phyloP scores from a whole-genome alignment of 192 early-diverging fungal species.

The Mortierella alpina region DNA sequence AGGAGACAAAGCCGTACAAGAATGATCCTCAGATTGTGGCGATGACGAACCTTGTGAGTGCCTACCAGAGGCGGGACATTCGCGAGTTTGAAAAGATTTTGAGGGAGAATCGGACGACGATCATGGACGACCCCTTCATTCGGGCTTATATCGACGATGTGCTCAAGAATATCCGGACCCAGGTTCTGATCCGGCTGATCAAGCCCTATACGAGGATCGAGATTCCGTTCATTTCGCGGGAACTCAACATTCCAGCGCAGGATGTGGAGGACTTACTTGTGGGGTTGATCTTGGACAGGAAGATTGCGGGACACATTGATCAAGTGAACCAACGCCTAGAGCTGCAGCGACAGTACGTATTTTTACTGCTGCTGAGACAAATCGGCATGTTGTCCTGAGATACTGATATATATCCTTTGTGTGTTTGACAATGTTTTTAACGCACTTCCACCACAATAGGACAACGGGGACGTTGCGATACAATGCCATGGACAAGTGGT shows the following conservation, averaged over 20 bases:
- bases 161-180: constrained; percentile 91
- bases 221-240: constrained; percentile 81
- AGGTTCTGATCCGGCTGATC: constrained; percentile 86
- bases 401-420: not conserved
- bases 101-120: constrained; percentile 73
- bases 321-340: constrained; percentile 88
- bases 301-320: constrained; percentile 87
- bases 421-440: not conserved
- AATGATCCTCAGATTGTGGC: constrained; percentile 91
- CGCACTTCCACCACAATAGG: constrained; percentile 41
- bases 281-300: constrained; percentile 88
- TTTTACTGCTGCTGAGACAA: not conserved
- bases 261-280: constrained; percentile 92
- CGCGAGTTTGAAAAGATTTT: constrained; percentile 90
- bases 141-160: constrained; percentile 91
- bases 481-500: constrained; percentile 80
- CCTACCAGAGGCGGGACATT: constrained; percentile 92
- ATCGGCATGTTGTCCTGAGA: not conserved
- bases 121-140: constrained; percentile 93
- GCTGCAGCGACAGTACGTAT: constrained; percentile 73
- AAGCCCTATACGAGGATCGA: constrained; percentile 94
- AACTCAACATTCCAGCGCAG: constrained; percentile 79
- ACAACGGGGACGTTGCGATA: constrained; percentile 72
- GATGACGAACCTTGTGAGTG: constrained; percentile 92
- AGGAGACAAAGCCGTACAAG: constrained; percentile 97